Conservation (phyloP, 257 asterid species). For the Mitragyna speciosa region DNA sequence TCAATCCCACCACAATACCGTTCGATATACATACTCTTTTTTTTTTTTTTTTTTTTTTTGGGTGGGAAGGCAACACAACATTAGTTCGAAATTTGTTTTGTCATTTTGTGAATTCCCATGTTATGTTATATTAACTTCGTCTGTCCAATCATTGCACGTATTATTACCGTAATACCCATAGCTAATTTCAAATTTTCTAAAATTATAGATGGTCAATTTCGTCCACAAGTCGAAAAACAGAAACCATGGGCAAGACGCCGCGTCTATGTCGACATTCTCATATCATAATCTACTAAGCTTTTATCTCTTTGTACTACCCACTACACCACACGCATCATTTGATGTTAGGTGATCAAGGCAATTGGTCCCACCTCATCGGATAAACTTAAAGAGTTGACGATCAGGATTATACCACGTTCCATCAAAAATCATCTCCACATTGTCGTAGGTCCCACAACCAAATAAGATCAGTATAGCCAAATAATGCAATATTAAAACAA, state of each 20-base stretch:
- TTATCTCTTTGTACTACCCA: neutral
- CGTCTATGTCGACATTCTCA: conserved; percentile 39
- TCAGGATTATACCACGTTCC: conserved; percentile 40
- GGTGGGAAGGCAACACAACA: too few species aligned
- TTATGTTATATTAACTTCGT: too few species aligned
- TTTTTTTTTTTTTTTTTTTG: too few species aligned
- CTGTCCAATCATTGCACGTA: neutral
- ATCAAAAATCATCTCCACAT: neutral
- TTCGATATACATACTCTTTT: too few species aligned
- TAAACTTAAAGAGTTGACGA: conserved; percentile 28
- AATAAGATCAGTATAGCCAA: conserved; percentile 37
- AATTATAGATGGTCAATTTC: conserved; percentile 21
- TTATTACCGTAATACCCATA: neutral
- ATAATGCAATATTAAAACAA: conserved; percentile 4
- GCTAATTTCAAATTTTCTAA: neutral
- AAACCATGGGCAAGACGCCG: conserved; percentile 67
- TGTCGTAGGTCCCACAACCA: conserved; percentile 25
- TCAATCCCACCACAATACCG: too few species aligned
- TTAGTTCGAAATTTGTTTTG: too few species aligned
- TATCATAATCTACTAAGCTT: neutral
- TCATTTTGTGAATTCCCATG: too few species aligned
- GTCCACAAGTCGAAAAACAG: conserved; percentile 13
- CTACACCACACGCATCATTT: neutral
- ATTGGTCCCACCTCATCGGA: conserved; percentile 49
- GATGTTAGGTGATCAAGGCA: conserved; percentile 24